phyloP scores from a whole-genome alignment of 2,329 filamentous ascomycete species.

The Dactylellina leptospora region DNA sequence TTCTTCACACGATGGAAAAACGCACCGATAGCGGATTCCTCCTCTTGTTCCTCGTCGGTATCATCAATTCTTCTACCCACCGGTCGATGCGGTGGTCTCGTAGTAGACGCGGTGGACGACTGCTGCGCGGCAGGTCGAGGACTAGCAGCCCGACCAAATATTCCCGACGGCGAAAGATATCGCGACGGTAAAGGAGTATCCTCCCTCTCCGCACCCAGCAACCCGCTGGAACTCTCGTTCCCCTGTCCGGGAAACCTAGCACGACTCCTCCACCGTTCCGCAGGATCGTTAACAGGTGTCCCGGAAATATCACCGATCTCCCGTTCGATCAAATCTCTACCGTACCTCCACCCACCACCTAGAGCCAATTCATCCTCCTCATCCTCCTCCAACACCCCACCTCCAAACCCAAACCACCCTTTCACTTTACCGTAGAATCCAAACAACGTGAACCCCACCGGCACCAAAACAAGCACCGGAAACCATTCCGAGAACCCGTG shows the following conservation, averaged over 20 bases:
- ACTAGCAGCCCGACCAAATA: conserved; percentile 25
- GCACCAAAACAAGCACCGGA: conserved; percentile 84
- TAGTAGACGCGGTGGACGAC: conserved; percentile 6
- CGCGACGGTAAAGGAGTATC: conserved; percentile 34
- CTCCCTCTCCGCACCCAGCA: conserved; percentile 30
- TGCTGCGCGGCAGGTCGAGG: conserved; percentile 12
- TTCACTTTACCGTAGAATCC: conserved; percentile 86
- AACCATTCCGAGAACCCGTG: conserved; percentile 88
- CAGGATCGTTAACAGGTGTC: conserved; percentile 59
- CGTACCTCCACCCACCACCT: conserved; percentile 84
- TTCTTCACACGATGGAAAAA: conserved; percentile 88
- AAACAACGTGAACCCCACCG: conserved; percentile 84
- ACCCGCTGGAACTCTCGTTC: conserved; percentile 38
- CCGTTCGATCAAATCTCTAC: conserved; percentile 85
- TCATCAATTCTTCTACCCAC: conserved; percentile 53
- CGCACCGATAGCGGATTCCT: conserved; percentile 83
- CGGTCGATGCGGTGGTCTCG: conserved; percentile 35
- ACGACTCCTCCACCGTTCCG: conserved; percentile 56
- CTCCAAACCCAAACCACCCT: conserved; percentile 79
- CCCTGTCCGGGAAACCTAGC: conserved; percentile 57
- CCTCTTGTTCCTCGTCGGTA: conserved; percentile 69
- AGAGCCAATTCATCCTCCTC: conserved; percentile 64
- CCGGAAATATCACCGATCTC: conserved; percentile 74
- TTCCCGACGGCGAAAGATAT: conserved; percentile 29
- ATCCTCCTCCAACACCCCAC: conserved; percentile 78